A percentile compares a stretch with the other conserved stretches of the same genome.
These are phyloP conservation scores for Teratosphaeria zuluensis DNA, from an alignment of 2,329 filamentous ascomycete species.

Conservation along the genomic window DNA sequence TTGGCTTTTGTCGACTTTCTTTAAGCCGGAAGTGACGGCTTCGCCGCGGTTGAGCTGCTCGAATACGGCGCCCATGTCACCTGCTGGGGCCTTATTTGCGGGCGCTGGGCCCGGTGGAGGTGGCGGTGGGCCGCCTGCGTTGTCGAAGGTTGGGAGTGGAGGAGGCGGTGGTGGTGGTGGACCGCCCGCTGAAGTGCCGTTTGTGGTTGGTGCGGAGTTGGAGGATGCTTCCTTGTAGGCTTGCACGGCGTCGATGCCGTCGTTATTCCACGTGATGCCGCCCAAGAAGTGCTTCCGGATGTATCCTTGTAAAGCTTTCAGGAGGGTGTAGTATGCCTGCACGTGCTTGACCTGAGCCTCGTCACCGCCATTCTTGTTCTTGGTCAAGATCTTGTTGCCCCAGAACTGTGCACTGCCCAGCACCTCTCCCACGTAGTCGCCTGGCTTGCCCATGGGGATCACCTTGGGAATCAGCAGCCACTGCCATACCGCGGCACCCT, in stretches of 20 bases:
- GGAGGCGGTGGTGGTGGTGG: conserved; percentile 51
- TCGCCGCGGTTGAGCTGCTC: conserved; percentile 82
- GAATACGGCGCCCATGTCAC: conserved; percentile 80
- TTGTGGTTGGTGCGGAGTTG: conserved; percentile 11
- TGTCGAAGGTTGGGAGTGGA: conserved; percentile 22
- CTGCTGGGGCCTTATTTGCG: conserved; percentile 32
- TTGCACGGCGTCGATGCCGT: conserved; percentile 60
- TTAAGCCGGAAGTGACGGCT: conserved; percentile 75
- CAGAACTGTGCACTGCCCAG: conserved; percentile 83
- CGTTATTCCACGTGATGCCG: conserved; percentile 80
- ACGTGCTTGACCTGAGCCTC: conserved; percentile 77
- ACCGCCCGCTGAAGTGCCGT: conserved; percentile 27
- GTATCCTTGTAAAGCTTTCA: conserved; percentile 73
- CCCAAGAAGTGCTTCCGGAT: conserved; percentile 72
- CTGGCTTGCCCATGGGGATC: conserved; percentile 51
- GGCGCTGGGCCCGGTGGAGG: conserved; percentile 28
- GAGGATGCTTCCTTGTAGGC: conserved; percentile 50
- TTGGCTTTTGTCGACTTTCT: conserved; percentile 87
- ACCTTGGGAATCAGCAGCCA: conserved; percentile 73
- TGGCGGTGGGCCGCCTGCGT: conserved; percentile 53
- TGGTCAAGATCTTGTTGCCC: conserved; percentile 86
- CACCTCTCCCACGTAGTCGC: conserved; percentile 75
- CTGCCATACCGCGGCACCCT: conserved; percentile 78
- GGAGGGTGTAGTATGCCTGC: conserved; percentile 83
- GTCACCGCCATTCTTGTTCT: conserved; percentile 68